Base-by-base conservation (phyloP, 257 asterid species). In the Lycium barbarum region DNA sequence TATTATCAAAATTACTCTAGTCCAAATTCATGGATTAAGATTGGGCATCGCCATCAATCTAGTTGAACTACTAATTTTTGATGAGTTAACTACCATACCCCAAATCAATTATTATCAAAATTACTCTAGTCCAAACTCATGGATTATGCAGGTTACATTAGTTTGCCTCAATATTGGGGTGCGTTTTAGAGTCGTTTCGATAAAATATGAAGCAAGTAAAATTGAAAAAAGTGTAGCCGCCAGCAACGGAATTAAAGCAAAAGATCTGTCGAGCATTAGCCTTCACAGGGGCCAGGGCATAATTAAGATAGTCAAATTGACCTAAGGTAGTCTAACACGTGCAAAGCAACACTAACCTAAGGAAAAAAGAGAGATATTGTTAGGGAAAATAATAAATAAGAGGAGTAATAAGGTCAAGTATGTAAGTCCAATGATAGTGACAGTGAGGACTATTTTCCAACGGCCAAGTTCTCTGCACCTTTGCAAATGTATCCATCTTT, bases 391-490 rank as follows among this genome's bases (percentile, higher is more conserved):
- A 40, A 51, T 51, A 76, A 76, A 76, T 76, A 20, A 8, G 33
- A 59, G 40, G 35, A 20, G 57, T 26, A 38, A 45, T 17, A 74
- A 45, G 71, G 85, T 87, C 89, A 87, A 87, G 49, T 17, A 54
- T 81, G 85, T 82, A 79, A 84, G 70, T 20, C 40, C 72, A 81
- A 2, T 8, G 85, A 84, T 51, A 26, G 84, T 81, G 89, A 87
- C 54, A 63, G 84, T 63, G 18, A 53, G 26, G 15, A 76, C 47
- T 76, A 53, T 80, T 17, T 54, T 33, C 63, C 83, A 18, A 61
- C 36, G 83, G 73, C 87, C 51, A 84, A 62, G 85, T 84, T 51
- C 83, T 67, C 62, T 36, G 85, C 62, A 71, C 40, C 88, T 85
- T 13, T 43, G 9, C 22, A 2, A 70, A 26, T 51, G 17, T 26